phyloP scores from a whole-genome alignment of 139 green algal genomes.

The Auxenochlorella pyrenoidosa region DNA sequence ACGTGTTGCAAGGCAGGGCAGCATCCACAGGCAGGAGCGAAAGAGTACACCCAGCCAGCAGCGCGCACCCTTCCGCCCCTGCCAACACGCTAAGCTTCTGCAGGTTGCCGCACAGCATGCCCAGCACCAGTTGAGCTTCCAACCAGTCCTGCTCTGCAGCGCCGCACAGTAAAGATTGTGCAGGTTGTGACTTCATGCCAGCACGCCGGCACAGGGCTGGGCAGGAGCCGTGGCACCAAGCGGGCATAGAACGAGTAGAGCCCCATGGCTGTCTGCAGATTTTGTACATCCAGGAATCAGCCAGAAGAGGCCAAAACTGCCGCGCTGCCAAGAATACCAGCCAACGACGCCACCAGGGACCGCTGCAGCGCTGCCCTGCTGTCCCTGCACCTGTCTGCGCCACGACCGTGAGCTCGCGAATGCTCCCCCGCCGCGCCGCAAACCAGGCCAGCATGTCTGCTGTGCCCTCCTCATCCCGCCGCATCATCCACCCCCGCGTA shows the following conservation, averaged over 20 bases:
- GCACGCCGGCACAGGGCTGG: background rate
- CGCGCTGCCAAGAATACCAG: too few species aligned
- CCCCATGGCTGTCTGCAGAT: too few species aligned
- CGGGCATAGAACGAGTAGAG: too few species aligned
- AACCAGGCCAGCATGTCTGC: background rate
- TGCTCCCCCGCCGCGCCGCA: background rate
- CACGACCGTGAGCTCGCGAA: background rate
- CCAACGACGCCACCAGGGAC: too few species aligned
- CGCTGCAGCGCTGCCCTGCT: too few species aligned
- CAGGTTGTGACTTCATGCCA: background rate
- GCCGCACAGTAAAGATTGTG: background rate
- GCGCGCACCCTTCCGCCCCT: background rate
- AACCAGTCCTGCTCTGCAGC: slow-evolving; percentile 18
- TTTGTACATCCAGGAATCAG: too few species aligned
- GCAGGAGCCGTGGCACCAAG: background rate
- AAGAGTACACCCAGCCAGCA: background rate
- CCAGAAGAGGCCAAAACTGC: too few species aligned
- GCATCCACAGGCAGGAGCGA: too few species aligned
- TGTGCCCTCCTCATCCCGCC: background rate
- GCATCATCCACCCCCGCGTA: background rate
- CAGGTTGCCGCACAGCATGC: background rate
- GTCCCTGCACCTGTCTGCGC: background rate
- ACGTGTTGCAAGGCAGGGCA: background rate
- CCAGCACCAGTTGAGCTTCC: slow-evolving; percentile 6
- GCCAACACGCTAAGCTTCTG: background rate